phyloP scores from a whole-genome alignment of 306 rosid genomes.

The Senna tora region DNA sequence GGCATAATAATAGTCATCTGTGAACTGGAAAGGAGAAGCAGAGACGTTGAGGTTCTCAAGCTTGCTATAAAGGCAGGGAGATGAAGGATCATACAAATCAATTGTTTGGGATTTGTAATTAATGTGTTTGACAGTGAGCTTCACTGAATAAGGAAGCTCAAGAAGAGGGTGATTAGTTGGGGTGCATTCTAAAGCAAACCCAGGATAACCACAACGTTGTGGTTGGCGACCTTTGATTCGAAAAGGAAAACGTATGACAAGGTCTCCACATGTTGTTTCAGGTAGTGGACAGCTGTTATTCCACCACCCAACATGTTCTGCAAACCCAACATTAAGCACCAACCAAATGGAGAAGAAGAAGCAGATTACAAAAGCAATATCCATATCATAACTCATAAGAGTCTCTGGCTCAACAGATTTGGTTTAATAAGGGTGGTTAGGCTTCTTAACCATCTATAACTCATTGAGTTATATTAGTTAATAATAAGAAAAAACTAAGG shows the following conservation, averaged over 20 bases:
- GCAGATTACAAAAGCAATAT: not conserved
- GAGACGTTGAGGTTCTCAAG: constrained; percentile 24
- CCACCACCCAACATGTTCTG: not conserved
- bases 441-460: not conserved
- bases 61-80: constrained; percentile 16
- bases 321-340: constrained; percentile 4
- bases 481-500: too few relatives aligned
- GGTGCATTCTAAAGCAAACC: constrained; percentile 51
- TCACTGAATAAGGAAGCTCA: constrained; percentile 43
- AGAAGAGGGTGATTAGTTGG: constrained; percentile 15
- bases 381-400: not conserved
- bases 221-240: constrained; percentile 23
- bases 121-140: constrained; percentile 33
- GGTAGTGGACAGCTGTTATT: not conserved
- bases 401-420: not conserved
- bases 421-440: too few relatives aligned
- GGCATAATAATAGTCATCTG: accelerated
- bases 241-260: constrained; percentile 47
- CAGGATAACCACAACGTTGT: constrained; percentile 32
- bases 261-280: constrained; percentile 32
- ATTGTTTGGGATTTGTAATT: constrained; percentile 43
- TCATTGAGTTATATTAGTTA: too few relatives aligned
- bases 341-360: not conserved
- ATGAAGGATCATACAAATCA: constrained; percentile 15
- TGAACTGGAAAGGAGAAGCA: constrained; percentile 31